Conservation (phyloP, 768 basidiomycete genomes). For the Imleria badia region DNA sequence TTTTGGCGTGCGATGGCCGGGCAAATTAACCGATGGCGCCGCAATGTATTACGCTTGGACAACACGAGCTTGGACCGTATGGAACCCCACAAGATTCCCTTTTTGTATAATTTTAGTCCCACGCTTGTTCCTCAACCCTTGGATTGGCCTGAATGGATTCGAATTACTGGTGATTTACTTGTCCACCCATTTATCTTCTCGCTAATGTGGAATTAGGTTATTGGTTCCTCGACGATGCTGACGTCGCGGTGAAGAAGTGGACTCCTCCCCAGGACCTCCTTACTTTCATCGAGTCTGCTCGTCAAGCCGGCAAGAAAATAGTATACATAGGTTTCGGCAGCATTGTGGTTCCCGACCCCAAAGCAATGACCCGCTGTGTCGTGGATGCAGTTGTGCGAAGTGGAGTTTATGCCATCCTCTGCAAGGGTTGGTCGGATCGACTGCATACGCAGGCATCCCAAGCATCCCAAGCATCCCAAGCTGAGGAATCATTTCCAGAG, state of each 20-base stretch:
- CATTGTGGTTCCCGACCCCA: constrained; percentile 95
- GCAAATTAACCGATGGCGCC: constrained; percentile 93
- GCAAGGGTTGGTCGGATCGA: constrained; percentile 98
- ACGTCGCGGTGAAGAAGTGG: constrained; percentile 89
- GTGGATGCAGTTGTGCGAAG: constrained; percentile 85
- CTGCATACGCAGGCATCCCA: constrained; percentile 65
- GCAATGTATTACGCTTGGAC: constrained; percentile 68
- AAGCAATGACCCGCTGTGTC: constrained; percentile 87
- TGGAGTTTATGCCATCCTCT: constrained; percentile 89
- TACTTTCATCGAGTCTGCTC: constrained; percentile 80
- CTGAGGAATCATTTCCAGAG: constrained; percentile 68
- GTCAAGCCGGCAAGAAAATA: constrained; percentile 75
- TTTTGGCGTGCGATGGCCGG: constrained; percentile 96
- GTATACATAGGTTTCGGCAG: constrained; percentile 98
- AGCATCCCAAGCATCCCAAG: constrained; percentile 52
- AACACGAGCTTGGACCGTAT: constrained; percentile 91
- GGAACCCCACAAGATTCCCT: constrained; percentile 97
- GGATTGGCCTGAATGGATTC: constrained; percentile 99
- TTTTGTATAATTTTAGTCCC: constrained; percentile 97
- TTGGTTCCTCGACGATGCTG: constrained; percentile 95
- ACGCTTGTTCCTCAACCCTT: constrained; percentile 87
- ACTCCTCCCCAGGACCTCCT: constrained; percentile 76
- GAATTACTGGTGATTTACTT: constrained; percentile 67
- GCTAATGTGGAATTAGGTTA: constrained; percentile 57
- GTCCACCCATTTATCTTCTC: not conserved